These are phyloP conservation scores for Phylloporus rhodoxanthus DNA, from an alignment of 768 basidiomycete genomes.

Conservation along the genomic window DNA sequence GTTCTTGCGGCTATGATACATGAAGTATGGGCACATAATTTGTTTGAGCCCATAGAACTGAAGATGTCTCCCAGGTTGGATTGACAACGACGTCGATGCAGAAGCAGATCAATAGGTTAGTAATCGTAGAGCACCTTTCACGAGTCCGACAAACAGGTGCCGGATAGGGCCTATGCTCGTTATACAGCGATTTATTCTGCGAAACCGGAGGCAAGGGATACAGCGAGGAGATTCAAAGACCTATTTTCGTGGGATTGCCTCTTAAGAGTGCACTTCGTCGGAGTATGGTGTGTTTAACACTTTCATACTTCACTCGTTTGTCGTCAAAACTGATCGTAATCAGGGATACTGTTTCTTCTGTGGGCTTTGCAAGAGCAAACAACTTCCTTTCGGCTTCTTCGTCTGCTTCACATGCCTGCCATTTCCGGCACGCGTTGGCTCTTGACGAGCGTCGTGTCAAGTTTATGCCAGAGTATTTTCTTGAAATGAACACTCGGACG, in stretches of 20 bases:
- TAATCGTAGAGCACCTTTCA: background rate
- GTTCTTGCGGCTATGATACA: constrained; percentile 38
- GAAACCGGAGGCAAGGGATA: constrained; percentile 15
- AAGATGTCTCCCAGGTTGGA: constrained; percentile 24
- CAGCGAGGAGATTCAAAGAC: constrained; percentile 35
- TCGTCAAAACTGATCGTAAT: background rate
- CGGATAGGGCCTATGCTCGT: constrained; percentile 13
- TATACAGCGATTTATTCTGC: constrained; percentile 9
- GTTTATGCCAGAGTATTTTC: constrained; percentile 43
- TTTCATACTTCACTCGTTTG: background rate
- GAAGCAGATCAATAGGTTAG: constrained; percentile 28
- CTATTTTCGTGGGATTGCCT: constrained; percentile 35
- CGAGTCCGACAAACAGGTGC: background rate
- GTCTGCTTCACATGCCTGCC: constrained; percentile 47
- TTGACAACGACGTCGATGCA: constrained; percentile 27
- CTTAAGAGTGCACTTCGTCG: constrained; percentile 45
- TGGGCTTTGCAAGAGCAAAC: constrained; percentile 45
- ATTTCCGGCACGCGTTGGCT: constrained; percentile 61
- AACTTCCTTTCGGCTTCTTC: constrained; percentile 51
- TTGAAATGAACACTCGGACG: constrained; percentile 24
- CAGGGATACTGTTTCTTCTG: constrained; percentile 67
- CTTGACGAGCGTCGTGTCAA: constrained; percentile 58
- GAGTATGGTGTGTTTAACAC: constrained; percentile 38
- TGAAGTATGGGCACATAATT: constrained; percentile 16
- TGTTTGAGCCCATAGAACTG: background rate